phyloP scores from a whole-genome alignment of 805 yeast genomes.

The Wilhelminamyces savonicus region DNA sequence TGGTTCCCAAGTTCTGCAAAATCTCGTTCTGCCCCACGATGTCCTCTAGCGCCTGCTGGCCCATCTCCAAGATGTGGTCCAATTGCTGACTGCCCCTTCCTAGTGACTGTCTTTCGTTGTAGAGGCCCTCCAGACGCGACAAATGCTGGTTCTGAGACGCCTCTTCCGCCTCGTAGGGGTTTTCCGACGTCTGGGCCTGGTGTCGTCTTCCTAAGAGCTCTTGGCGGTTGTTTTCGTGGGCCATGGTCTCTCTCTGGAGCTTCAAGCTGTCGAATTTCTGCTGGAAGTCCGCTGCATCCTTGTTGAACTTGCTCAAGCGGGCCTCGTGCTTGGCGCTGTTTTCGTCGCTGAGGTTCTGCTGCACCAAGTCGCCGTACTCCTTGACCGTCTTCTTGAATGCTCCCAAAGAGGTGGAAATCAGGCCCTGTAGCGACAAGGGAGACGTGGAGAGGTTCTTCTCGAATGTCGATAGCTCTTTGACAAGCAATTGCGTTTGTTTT shows the following conservation, averaged over 20 bases:
- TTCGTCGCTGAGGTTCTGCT: constrained; percentile 52
- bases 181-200: constrained; percentile 8
- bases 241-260: constrained; percentile 45
- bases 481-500: constrained; percentile 71
- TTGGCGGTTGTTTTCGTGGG: constrained; percentile 41
- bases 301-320: constrained; percentile 54
- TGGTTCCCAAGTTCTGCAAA: constrained; percentile 53
- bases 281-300: constrained; percentile 40
- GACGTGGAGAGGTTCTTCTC: constrained; percentile 61
- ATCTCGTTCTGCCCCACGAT: constrained; percentile 78
- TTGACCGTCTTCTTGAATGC: constrained; percentile 70
- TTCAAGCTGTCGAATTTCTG: constrained; percentile 49
- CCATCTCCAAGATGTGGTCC: constrained; percentile 88
- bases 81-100: constrained; percentile 71
- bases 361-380: constrained; percentile 54
- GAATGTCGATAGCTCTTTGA: constrained; percentile 61
- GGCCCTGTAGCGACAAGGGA: constrained; percentile 71
- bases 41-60: constrained; percentile 78
- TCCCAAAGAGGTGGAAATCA: constrained; percentile 73
- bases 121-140: constrained; percentile 55
- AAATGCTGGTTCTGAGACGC: constrained; percentile 10
- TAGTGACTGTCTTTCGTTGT: constrained; percentile 59
- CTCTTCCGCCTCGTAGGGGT: constrained; percentile 1
- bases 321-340: constrained; percentile 44
- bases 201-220: constrained; percentile 52